These are phyloP conservation scores for Ophiosphaerella narmari DNA, from an alignment of 2,329 filamentous ascomycete genomes.

Conservation along the genomic window DNA sequence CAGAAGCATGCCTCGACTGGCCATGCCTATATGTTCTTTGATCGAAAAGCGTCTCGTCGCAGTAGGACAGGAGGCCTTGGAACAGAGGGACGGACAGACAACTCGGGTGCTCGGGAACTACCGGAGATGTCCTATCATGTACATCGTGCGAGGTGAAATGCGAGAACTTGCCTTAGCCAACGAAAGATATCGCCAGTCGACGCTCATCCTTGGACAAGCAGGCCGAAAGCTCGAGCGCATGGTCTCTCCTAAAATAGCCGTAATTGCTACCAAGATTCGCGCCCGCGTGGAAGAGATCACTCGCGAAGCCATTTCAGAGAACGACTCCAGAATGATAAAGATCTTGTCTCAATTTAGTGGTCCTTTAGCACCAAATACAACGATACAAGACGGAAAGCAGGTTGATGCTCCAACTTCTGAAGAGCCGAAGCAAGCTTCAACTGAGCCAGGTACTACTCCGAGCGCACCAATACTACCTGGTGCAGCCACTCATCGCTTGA, in stretches of 20 bases:
- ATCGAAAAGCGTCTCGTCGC: slow-evolving; percentile 1
- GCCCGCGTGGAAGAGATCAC: slow-evolving; percentile 1
- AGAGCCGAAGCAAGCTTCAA: too few species aligned
- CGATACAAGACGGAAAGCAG: too few species aligned
- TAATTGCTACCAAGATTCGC: background rate
- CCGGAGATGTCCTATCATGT: background rate
- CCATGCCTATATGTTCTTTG: background rate
- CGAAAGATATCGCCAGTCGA: background rate
- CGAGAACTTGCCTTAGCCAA: background rate
- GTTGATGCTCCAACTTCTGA: too few species aligned
- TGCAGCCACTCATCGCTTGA: too few species aligned
- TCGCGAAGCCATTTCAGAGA: background rate
- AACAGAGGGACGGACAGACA: background rate
- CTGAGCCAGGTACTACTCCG: too few species aligned
- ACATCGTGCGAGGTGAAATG: background rate
- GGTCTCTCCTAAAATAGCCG: slow-evolving; percentile 1
- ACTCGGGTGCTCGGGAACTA: too few species aligned
- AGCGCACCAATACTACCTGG: too few species aligned
- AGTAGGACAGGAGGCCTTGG: slow-evolving; percentile 1
- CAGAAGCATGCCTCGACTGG: background rate
- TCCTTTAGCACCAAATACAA: background rate
- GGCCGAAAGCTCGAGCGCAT: background rate
- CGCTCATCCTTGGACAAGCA: background rate
- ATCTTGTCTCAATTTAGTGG: too few species aligned
- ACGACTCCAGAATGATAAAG: background rate